phyloP scores from a whole-genome alignment of 805 yeast genomes.

The Suhomyces sp. region DNA sequence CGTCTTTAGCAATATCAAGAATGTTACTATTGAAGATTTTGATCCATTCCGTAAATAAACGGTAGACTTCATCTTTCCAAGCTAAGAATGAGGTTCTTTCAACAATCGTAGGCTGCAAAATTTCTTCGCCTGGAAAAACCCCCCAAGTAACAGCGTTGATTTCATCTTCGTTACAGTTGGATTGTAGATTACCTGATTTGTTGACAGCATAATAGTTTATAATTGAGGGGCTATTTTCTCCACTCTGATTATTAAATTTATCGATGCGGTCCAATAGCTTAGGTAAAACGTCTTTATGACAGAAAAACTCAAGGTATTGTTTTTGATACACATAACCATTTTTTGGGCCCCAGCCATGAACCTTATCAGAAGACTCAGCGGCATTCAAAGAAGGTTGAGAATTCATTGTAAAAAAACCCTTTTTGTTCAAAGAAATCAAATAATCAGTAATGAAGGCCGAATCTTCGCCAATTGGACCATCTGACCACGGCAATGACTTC shows the following conservation, averaged over 20 bases:
- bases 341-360: slow-evolving; percentile 93
- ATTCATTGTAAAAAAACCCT: slow-evolving; percentile 77
- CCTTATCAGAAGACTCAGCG: slow-evolving; percentile 60
- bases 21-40: slow-evolving; percentile 43
- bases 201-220: slow-evolving; percentile 78
- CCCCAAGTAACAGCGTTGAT: slow-evolving; percentile 99
- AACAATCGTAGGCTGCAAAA: slow-evolving; percentile 93
- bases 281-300: slow-evolving; percentile 52
- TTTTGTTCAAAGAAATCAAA: slow-evolving; percentile 60
- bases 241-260: slow-evolving; percentile 34
- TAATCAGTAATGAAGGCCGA: slow-evolving; percentile 58
- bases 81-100: slow-evolving; percentile 90
- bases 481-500: slow-evolving; percentile 89
- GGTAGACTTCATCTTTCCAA: slow-evolving; percentile 94
- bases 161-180: slow-evolving; percentile 71
- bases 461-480: slow-evolving; percentile 81
- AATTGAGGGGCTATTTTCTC: slow-evolving; percentile 41
- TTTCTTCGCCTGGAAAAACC: slow-evolving; percentile 92
- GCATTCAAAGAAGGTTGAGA: slow-evolving; percentile 95
- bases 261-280: slow-evolving; percentile 43
- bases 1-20: slow-evolving; percentile 27
- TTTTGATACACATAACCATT: slow-evolving; percentile 93
- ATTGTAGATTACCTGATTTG: slow-evolving; percentile 51
- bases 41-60: slow-evolving; percentile 80
- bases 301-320: slow-evolving; percentile 83